phyloP scores from a whole-genome alignment of 2,329 filamentous ascomycete species.

The Zasmidium angulare region DNA sequence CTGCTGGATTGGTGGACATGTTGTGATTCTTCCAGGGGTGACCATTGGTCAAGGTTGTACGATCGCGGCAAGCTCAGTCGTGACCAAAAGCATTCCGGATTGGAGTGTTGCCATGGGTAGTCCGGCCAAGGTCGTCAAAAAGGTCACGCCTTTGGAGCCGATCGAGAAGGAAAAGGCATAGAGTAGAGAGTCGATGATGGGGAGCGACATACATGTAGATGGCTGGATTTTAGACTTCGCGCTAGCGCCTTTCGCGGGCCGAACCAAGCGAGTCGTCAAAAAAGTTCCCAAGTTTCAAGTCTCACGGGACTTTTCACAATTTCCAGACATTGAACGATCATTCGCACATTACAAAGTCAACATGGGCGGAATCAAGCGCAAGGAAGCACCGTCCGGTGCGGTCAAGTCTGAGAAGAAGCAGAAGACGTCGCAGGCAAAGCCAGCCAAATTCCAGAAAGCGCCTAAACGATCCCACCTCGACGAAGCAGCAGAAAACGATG shows the following conservation, averaged over 20 bases:
- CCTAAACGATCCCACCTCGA: slow-evolving; percentile 32
- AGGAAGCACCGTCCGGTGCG: slow-evolving; percentile 34
- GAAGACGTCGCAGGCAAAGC: slow-evolving; percentile 37
- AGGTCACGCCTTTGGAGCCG: slow-evolving; percentile 19
- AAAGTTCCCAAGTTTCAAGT: too few species aligned
- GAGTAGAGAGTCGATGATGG: not conserved
- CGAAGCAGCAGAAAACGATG: slow-evolving; percentile 29
- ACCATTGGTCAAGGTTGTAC: slow-evolving; percentile 26
- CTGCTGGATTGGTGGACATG: slow-evolving; percentile 24
- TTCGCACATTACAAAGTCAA: slow-evolving; percentile 6
- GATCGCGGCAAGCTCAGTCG: slow-evolving; percentile 24
- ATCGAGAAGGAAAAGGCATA: not conserved
- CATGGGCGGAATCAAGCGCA: slow-evolving; percentile 42
- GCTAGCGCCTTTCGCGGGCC: not conserved
- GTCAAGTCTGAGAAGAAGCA: slow-evolving; percentile 36
- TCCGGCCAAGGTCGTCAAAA: slow-evolving; percentile 24
- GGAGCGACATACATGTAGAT: not conserved
- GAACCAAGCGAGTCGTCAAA: not conserved
- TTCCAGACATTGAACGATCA: not conserved
- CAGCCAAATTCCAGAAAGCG: slow-evolving; percentile 19
- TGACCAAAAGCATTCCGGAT: slow-evolving; percentile 21
- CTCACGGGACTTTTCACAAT: too few species aligned
- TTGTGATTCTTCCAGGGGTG: slow-evolving; percentile 27
- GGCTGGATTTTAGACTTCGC: not conserved
- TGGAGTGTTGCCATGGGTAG: slow-evolving; percentile 27